Conservation (phyloP, 495 filamentous ascomycete genomes). For the Baudoinia panamericana region DNA sequence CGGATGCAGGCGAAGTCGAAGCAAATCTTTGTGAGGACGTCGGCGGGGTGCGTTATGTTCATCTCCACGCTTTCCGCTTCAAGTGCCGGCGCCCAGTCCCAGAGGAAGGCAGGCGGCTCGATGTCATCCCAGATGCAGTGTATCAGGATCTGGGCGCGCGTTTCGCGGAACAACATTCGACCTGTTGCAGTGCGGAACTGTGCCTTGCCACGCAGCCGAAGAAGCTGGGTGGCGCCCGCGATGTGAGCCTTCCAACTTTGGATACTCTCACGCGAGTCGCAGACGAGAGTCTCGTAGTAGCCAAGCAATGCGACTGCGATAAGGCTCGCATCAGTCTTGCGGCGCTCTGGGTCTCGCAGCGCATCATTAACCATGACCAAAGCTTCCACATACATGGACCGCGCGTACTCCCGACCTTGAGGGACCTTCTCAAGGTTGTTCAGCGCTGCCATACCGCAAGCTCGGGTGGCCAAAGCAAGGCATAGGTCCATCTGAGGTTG, state of each 20-base stretch:
- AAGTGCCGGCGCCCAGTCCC: slow-evolving; percentile 11
- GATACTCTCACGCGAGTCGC: slow-evolving; percentile 10
- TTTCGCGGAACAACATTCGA: slow-evolving; percentile 15
- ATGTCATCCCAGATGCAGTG: slow-evolving; percentile 18
- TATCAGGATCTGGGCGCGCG: slow-evolving; percentile 10
- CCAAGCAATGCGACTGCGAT: slow-evolving; percentile 18
- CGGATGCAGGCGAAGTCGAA: slow-evolving; percentile 15
- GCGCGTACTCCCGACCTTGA: slow-evolving; percentile 9
- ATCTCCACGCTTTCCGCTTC: neutral
- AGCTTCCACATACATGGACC: slow-evolving; percentile 14
- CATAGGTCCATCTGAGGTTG: slow-evolving; percentile 6
- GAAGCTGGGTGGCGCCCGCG: slow-evolving; percentile 13
- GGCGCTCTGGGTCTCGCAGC: slow-evolving; percentile 13
- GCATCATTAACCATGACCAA: slow-evolving; percentile 12
- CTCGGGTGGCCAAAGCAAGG: slow-evolving; percentile 15
- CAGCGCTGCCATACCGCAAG: slow-evolving; percentile 18
- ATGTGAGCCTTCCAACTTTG: slow-evolving; percentile 20
- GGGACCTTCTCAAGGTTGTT: slow-evolving; percentile 10
- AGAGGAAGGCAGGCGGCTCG: slow-evolving; percentile 10
- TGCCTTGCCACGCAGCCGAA: slow-evolving; percentile 10
- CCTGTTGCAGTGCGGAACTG: slow-evolving; percentile 14
- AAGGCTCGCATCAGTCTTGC: slow-evolving; percentile 11
- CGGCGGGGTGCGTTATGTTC: slow-evolving; percentile 1
- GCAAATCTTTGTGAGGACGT: slow-evolving; percentile 7
- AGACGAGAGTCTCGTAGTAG: slow-evolving; percentile 19